A percentile compares a stretch with the other conserved stretches of the same genome.
These are phyloP conservation scores for Ustilago loliicola DNA, from an alignment of 1,284 basidiomycete genomes.

Conservation along the genomic window DNA sequence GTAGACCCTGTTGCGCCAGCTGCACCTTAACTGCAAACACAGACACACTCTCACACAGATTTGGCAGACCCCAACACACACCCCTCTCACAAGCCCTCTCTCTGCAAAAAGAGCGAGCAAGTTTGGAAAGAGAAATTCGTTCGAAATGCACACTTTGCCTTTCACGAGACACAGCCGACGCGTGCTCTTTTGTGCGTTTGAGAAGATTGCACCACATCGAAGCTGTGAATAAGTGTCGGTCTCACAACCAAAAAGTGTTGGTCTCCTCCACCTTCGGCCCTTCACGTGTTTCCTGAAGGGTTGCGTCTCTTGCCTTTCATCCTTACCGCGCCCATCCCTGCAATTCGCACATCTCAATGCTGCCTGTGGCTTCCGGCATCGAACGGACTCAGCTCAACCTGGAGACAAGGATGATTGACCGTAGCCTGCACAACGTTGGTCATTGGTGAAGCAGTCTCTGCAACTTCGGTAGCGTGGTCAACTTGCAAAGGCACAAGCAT, in stretches of 20 bases:
- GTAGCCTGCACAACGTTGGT: not conserved
- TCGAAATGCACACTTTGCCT: constrained; percentile 5
- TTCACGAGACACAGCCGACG: constrained; percentile 5
- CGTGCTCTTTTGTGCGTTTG: not conserved
- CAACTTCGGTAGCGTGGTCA: not conserved
- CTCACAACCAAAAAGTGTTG: not conserved
- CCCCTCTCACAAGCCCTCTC: not conserved
- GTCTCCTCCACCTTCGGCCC: not conserved
- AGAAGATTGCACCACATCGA: not conserved
- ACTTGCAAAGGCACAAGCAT: constrained; percentile 12
- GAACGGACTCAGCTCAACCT: not conserved
- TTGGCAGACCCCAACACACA: not conserved
- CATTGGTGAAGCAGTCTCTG: not conserved
- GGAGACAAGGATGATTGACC: not conserved
- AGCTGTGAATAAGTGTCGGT: not conserved
- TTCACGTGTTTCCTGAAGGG: not conserved
- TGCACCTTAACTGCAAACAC: not conserved
- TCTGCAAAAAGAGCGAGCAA: not conserved
- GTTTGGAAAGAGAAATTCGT: not conserved
- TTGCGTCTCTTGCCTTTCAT: too few relatives aligned
- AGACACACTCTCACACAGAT: constrained; percentile 2
- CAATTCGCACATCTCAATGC: not conserved
- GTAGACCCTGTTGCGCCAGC: constrained; percentile 1
- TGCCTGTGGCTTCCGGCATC: not conserved
- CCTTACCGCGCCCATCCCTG: too few relatives aligned